phyloP scores from a whole-genome alignment of 352 stramenopile species.

The Pythium brassicae region DNA sequence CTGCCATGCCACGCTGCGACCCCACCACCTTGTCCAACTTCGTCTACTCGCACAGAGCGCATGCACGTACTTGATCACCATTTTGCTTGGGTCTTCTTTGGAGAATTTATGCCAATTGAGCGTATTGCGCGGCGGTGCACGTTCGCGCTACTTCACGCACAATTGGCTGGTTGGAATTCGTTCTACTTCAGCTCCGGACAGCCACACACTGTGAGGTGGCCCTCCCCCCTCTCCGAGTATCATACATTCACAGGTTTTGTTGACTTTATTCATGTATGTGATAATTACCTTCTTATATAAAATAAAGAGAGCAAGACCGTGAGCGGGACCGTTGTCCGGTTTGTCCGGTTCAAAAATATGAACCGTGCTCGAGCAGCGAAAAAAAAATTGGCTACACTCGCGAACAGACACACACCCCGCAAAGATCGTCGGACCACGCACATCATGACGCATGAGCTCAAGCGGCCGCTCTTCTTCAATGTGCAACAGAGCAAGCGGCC shows the following conservation, averaged over 20 bases:
- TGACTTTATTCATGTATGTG: neutral
- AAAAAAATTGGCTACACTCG: neutral
- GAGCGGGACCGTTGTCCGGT: neutral
- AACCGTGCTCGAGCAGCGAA: neutral
- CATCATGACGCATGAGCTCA: slow-evolving; percentile 49
- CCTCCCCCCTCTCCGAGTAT: slow-evolving; percentile 3
- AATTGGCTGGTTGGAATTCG: slow-evolving; percentile 84
- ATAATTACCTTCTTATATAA: neutral
- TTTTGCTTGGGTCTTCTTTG: slow-evolving; percentile 86
- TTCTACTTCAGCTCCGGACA: slow-evolving; percentile 32
- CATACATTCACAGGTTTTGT: neutral
- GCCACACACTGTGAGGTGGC: slow-evolving; percentile 4
- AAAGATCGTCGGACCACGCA: neutral
- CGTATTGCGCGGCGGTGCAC: slow-evolving; percentile 14
- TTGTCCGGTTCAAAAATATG: neutral
- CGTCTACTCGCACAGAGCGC: neutral
- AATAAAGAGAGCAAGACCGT: neutral
- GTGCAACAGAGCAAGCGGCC: slow-evolving; percentile 35
- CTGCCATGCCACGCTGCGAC: neutral
- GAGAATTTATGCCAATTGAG: slow-evolving; percentile 86
- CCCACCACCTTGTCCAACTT: neutral
- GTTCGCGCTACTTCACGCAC: slow-evolving; percentile 45
- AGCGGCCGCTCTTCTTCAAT: slow-evolving; percentile 48
- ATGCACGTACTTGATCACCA: slow-evolving; percentile 88
- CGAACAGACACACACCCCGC: too few relatives aligned